Evolutionary conservation across 169 alveolate species (phyloP).

Genomic region (Plasmodium cynomolgi): DNA sequence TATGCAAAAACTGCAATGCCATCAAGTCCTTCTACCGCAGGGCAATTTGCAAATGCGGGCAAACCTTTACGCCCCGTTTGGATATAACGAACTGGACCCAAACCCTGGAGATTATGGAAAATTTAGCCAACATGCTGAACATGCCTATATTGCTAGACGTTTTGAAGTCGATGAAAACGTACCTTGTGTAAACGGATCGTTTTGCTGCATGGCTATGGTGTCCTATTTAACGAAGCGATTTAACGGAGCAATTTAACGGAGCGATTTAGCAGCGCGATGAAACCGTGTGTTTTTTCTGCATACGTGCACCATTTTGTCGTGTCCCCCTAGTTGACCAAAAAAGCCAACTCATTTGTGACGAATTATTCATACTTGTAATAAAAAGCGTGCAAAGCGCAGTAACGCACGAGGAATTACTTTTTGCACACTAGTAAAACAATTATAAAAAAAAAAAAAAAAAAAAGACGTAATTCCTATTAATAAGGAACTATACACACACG

Average conservation of each 20-base stretch:
- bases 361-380: slow-evolving; percentile 2
- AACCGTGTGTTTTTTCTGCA: not conserved
- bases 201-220: not conserved
- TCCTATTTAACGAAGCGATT: not conserved
- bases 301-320: not conserved
- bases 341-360: not conserved
- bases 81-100: slow-evolving; percentile 48
- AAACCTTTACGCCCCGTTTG: slow-evolving; percentile 40
- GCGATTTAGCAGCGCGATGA: not conserved
- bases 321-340: not conserved
- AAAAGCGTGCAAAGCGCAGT: not conserved
- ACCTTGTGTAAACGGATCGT: slow-evolving; percentile 27
- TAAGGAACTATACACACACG: not conserved
- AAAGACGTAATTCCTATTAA: not conserved
- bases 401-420: not conserved
- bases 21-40: slow-evolving; percentile 68
- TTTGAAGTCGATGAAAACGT: slow-evolving; percentile 59
- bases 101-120: slow-evolving; percentile 63
- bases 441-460: not conserved
- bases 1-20: slow-evolving; percentile 67
- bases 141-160: slow-evolving; percentile 60
- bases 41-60: slow-evolving; percentile 67
- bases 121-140: slow-evolving; percentile 52
- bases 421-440: slow-evolving; percentile 3
- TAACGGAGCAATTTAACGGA: not conserved